Percentiles rank a stretch among this genome's conserved stretches.
These are phyloP conservation scores for Alliaria petiolata DNA, from an alignment of 345 rosid genomes.

Conservation along the genomic window DNA sequence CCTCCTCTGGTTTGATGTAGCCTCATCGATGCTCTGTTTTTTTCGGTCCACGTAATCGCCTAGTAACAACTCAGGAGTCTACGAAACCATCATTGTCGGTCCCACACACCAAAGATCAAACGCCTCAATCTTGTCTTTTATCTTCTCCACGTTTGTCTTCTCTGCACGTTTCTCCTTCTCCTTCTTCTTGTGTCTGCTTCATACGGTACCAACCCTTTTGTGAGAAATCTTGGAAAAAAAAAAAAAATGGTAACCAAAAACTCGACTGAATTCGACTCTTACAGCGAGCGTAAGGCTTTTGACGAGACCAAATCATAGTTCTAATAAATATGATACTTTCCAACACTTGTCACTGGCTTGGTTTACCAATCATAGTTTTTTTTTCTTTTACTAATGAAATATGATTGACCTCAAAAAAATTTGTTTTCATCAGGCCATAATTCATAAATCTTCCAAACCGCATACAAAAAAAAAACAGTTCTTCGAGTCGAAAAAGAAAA, in stretches of 20 bases:
- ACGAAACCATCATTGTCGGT: not conserved
- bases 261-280: not conserved
- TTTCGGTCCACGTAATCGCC: not conserved
- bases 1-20: too few species aligned
- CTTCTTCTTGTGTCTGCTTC: not conserved
- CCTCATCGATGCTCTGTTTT: not conserved
- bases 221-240: not conserved
- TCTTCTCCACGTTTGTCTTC: not conserved
- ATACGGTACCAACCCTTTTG: not conserved
- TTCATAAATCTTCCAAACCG: too few species aligned
- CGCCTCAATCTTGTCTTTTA: not conserved
- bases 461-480: too few species aligned
- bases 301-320: not conserved
- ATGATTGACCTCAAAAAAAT: too few species aligned
- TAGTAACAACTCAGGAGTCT: not conserved
- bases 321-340: too few species aligned
- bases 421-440: too few species aligned
- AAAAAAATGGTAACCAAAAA: not conserved
- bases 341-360: too few species aligned
- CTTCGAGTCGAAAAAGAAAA: too few species aligned
- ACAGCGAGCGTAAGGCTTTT: not conserved
- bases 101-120: not conserved
- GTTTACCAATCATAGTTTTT: too few species aligned
- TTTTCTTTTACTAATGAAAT: too few species aligned
- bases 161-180: not conserved